Percentiles rank a stretch among this genome's conserved stretches.
phyloP scores from a whole-genome alignment of 1,284 basidiomycete species.

The Ceratobasidium sp. region DNA sequence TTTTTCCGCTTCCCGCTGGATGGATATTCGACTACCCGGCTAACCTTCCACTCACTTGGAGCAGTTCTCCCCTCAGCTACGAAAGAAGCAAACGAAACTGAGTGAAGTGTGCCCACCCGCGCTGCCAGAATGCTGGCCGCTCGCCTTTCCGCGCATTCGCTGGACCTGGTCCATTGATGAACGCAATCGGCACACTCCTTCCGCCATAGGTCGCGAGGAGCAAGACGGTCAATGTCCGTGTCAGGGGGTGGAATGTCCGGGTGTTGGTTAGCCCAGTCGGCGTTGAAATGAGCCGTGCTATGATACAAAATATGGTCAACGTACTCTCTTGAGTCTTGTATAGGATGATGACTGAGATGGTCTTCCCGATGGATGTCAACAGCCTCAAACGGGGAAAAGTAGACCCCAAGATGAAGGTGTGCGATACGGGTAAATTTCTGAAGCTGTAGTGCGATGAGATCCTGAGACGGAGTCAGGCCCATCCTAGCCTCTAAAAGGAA shows the following conservation, averaged over 20 bases:
- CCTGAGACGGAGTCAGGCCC: background rate
- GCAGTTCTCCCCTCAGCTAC: background rate
- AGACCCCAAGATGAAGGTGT: conserved; percentile 16
- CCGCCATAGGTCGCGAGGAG: conserved; percentile 6
- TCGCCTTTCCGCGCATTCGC: conserved; percentile 8
- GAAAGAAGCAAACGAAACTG: conserved; percentile 23
- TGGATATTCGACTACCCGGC: background rate
- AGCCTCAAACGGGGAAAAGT: background rate
- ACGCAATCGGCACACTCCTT: background rate
- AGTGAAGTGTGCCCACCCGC: background rate
- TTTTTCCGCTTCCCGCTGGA: background rate
- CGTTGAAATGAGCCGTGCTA: background rate
- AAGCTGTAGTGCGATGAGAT: background rate
- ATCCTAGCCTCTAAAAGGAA: no score
- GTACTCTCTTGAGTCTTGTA: background rate
- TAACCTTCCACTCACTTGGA: conserved; percentile 4
- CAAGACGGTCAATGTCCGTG: background rate
- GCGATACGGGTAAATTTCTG: background rate
- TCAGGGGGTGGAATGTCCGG: background rate
- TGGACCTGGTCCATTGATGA: background rate
- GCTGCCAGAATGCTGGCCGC: conserved; percentile 12
- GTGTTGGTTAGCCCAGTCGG: background rate
- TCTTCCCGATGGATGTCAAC: background rate
- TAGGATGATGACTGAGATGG: background rate
- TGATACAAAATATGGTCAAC: background rate